Evolutionary conservation across 257 asterid species (phyloP), one percentile per base, ranked within the genome.

Genomic region (Scutellaria galericulata): DNA sequence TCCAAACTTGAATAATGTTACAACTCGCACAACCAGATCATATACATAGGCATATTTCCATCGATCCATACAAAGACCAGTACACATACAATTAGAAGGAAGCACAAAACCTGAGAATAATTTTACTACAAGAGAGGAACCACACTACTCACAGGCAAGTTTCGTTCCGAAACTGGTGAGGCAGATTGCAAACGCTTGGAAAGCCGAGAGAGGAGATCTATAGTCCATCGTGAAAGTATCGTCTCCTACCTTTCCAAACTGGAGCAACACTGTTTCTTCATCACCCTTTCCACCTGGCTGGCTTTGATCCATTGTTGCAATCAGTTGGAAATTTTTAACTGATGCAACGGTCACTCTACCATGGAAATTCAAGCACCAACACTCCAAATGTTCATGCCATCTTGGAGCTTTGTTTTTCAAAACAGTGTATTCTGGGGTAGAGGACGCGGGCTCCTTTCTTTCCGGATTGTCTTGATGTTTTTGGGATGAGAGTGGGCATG

Each of bases 301-400:
- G 70, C 96, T 89, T 68, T 82, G 98, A 76, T 89, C 96, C 66
- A 85, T 3, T 0, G 88, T 85, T 2, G 97, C 96, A 13, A 86
- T 91, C 20, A 93, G 85, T 64, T 93, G 97, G 74, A 93, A 93
- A 61, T 93, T 93, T 86, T 93, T 93, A 9, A 93, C 98, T 0
- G 98, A 91, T 4, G 98, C 98, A 5, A 89, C 96, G 0, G 98
- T 93, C 9, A 93, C 98, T 78, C 98, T 82, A 4, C 97, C 98
- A 6, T 93, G 98, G 78, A 93, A 93, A 81, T 93, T 93, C 84
- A 93, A 82, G 84, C 98, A 93, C 98, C 98, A 93, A 65, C 97
- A 93, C 72, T 93, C 96, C 82, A 93, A 79, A 74, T 91, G 92
- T 46, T 93, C 96, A 6, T 93, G 97, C 98, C 98, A 91, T 63